Base-by-base conservation (phyloP, 305 asterid species). In the Solanum hybrid region DNA sequence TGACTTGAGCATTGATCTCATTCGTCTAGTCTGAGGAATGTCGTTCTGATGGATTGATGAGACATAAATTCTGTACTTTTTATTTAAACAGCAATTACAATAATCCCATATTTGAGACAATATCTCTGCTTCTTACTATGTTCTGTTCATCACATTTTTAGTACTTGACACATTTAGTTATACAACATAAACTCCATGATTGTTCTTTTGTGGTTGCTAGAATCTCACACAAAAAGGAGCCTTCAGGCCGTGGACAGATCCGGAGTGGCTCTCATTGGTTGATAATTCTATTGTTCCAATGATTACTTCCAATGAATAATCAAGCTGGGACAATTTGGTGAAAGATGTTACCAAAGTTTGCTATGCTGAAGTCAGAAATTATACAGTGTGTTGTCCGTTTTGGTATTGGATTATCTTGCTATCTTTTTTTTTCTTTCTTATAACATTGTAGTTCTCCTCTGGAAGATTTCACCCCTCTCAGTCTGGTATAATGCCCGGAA, bases 161-260 rank as follows among this genome's bases (percentile, higher is more conserved):
- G 31, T 31, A 36, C 74, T 31, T 6, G 35, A 22, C 88, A 85
- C 33, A 1, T 85, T 51, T 31, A 85, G 28, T 51, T 84, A 57
- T 20, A 57, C 75, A 31, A 46, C 35, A 42, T 83, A 29, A 29
- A 33, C 74, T 9, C 40, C 39, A 46, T 22, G 31, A 31, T 22
- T 57, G 31, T 31, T 85, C 76, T 57, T 85, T 39, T 57, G 42
- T 85, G 88, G 42, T 85, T 85, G 88, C 88, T 57, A 85, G 88
- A 85, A 85, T 51, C 88, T 85, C 46, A 85, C 88, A 57, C 88
- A 85, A 39, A n/a, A 33, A 57, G 88, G 88, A 20, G 76, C 88
- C 46, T 85, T 85, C 88, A 85, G 42, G 88, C 88, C 88, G 8
- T 85, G 88, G 88, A 85, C 76, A 8, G 18, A 85, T 57, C 88